phyloP scores from a whole-genome alignment of 1,139 yeast genomes.

The Spathaspora sp. region DNA sequence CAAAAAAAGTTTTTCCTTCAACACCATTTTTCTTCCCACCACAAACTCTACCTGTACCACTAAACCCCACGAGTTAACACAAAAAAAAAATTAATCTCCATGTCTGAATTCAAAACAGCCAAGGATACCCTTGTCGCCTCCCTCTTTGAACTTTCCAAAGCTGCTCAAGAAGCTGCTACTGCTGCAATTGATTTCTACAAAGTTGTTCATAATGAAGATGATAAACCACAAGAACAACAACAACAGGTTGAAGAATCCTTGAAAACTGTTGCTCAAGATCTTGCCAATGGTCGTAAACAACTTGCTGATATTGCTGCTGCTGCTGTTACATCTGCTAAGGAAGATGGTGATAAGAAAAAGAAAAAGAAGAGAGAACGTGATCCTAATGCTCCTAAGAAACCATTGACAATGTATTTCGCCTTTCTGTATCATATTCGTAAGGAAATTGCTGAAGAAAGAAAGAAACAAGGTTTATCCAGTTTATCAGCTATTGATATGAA shows the following conservation, averaged over 20 bases:
- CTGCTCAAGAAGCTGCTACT: slow-evolving; percentile 76
- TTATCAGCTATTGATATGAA: slow-evolving; percentile 76
- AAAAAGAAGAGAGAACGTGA: slow-evolving; percentile 54
- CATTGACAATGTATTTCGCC: slow-evolving; percentile 79
- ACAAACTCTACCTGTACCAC: neutral
- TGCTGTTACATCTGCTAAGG: slow-evolving; percentile 2
- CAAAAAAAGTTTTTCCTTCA: neutral
- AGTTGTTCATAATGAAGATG: slow-evolving; percentile 31
- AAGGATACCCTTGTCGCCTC: slow-evolving; percentile 68
- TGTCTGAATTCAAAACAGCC: slow-evolving; percentile 40
- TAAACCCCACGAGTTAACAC: slow-evolving; percentile 7
- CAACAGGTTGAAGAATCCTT: slow-evolving; percentile 33
- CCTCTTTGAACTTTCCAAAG: slow-evolving; percentile 74
- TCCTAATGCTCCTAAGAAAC: slow-evolving; percentile 65
- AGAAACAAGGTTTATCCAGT: slow-evolving; percentile 56
- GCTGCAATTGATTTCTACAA: slow-evolving; percentile 77
- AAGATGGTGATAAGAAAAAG: slow-evolving; percentile 17
- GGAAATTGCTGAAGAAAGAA: slow-evolving; percentile 63
- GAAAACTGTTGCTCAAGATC: slow-evolving; percentile 20
- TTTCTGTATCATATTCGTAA: slow-evolving; percentile 68
- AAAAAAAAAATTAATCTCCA: slow-evolving; percentile 10
- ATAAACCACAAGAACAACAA: slow-evolving; percentile 14
- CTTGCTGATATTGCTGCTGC: slow-evolving; percentile 12
- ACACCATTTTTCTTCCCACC: slow-evolving; percentile 3
- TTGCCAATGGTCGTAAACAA: slow-evolving; percentile 13